Conservation (phyloP, 257 asterid genomes). For the Fraxinus quadrangulata region DNA sequence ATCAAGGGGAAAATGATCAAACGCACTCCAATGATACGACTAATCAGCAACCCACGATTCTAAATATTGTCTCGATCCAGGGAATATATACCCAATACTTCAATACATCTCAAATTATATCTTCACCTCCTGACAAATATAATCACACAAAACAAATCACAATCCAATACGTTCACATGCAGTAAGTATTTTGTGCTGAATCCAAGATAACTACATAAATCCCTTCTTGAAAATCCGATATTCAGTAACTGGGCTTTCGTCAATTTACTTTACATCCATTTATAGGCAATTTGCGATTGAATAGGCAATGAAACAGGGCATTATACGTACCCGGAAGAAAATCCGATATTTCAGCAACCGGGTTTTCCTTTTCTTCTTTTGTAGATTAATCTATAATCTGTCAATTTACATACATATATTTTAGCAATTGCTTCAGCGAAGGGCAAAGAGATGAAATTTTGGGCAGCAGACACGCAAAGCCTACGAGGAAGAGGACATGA, state of each 20-base stretch:
- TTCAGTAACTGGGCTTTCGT: background rate
- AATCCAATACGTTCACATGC: slow-evolving; percentile 15
- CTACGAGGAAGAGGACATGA: slow-evolving; percentile 17
- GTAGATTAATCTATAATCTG: background rate
- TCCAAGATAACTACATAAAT: background rate
- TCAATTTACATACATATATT: slow-evolving; percentile 11
- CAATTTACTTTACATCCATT: slow-evolving; percentile 3
- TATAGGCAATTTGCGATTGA: background rate
- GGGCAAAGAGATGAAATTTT: slow-evolving; percentile 41
- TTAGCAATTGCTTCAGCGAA: slow-evolving; percentile 47
- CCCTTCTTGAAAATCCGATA: background rate
- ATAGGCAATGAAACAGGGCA: slow-evolving; percentile 21
- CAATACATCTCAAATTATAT: slow-evolving; percentile 24
- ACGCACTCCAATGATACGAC: slow-evolving; percentile 25
- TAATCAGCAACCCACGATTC: slow-evolving; percentile 25
- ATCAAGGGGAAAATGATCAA: slow-evolving; percentile 37
- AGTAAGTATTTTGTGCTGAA: slow-evolving; percentile 11
- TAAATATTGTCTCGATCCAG: slow-evolving; percentile 34
- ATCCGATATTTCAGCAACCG: slow-evolving; percentile 33
- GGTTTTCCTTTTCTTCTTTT: slow-evolving; percentile 11
- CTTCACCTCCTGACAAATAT: slow-evolving; percentile 23
- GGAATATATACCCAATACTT: slow-evolving; percentile 24
- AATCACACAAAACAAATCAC: slow-evolving; percentile 23
- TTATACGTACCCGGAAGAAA: slow-evolving; percentile 41
- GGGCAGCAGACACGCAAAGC: slow-evolving; percentile 57